Base-by-base conservation (phyloP, 2,329 filamentous ascomycete genomes). In the Metarhizium guizhouense region DNA sequence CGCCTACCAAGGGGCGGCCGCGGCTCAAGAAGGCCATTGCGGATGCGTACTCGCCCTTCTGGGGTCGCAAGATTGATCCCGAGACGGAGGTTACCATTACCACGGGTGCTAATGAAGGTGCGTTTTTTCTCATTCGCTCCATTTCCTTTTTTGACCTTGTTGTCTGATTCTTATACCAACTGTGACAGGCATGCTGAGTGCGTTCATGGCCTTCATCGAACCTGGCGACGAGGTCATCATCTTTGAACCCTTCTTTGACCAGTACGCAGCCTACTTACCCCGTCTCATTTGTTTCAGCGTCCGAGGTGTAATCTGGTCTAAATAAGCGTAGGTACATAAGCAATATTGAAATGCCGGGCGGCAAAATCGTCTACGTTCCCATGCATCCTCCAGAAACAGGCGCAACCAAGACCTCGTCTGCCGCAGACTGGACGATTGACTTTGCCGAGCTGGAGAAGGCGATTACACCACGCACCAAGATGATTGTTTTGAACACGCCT, bases 211-310 rank as follows among this genome's bases (percentile, higher is more conserved):
- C 3, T 99, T 99, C 64, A 85, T 99, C 57, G 94, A 99, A 72
- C 81, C 83, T 1, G 94, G 90, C 13, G 94, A 99, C 67, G 94
- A 99, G 72, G 94, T 96, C 61, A 96, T 99, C 62, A 82, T 99
- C 56, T 96, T 99, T 69, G 94, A 99, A 75, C 94, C 94, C 11
- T 99, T 96, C 75, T 99, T 97, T 69, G 94, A 99, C 73, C 94
- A 99, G 85, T 89, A 53, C 56, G 67, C 62, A 6, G 13, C 13
- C 14, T 30, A 14, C 6, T 11, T 2, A 14, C 10, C 6, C 14
- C 25, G 2, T 20, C 32, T 11, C 32, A 11, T 34, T 11, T 34
- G 32, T 8, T 34, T 34, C 32, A 34, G 10, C 32, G 6, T 34
- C 32, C 3, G 32, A 34, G 32, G 11, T 47, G 6, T 2, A 48